Conservation (phyloP, 2,329 filamentous ascomycete genomes). For the Pezizomycotina sp. region DNA sequence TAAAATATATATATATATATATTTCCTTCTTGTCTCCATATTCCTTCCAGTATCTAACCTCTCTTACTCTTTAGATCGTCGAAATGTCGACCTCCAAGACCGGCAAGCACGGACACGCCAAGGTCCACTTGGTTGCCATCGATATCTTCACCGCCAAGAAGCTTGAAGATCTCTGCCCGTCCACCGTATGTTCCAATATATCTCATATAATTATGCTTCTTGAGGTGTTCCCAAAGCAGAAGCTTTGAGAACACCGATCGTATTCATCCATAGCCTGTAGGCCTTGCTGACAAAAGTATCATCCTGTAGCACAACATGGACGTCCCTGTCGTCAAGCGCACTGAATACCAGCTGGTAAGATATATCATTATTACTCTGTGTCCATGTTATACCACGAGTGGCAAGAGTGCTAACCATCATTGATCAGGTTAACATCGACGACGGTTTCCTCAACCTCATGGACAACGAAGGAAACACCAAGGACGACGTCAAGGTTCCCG, state of each 20-base stretch:
- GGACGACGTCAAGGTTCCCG: constrained; percentile 87
- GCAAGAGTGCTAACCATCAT: constrained; percentile 3
- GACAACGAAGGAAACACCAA: constrained; percentile 69
- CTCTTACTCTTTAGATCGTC: too few relatives aligned
- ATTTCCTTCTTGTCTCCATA: constrained; percentile 2
- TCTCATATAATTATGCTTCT: constrained; percentile 20
- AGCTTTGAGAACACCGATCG: too few relatives aligned
- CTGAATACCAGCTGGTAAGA: constrained; percentile 90
- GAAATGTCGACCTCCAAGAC: constrained; percentile 99
- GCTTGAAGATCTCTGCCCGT: constrained; percentile 95
- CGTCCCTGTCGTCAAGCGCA: constrained; percentile 79
- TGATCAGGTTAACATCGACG: constrained; percentile 76
- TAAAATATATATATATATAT: background rate
- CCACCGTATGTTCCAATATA: constrained; percentile 58
- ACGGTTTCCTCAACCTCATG: constrained; percentile 91
- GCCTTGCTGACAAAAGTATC: background rate
- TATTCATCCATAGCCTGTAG: background rate
- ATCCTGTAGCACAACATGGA: constrained; percentile 60
- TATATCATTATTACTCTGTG: constrained; percentile 23
- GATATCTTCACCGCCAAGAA: constrained; percentile 99
- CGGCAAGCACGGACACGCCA: constrained; percentile 99
- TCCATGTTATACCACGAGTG: background rate
- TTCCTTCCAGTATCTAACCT: too few relatives aligned
- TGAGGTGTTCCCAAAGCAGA: background rate
- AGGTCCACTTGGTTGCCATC: constrained; percentile 94